Conservation (phyloP, 169 alveolate genomes). For the Eimeria sp. region DNA sequence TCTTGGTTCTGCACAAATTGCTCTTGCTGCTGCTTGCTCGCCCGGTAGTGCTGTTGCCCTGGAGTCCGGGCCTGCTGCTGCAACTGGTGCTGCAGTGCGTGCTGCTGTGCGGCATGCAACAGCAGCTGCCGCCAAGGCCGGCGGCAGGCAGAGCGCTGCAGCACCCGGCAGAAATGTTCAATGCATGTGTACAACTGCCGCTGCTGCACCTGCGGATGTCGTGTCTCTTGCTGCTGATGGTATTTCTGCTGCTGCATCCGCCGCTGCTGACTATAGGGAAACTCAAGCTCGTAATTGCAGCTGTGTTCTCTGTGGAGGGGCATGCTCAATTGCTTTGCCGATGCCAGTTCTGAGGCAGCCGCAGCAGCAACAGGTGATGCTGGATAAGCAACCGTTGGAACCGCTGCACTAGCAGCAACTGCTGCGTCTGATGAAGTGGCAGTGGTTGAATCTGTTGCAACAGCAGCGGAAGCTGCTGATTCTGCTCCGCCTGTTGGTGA, state of each 20-base stretch:
- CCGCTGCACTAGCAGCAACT: background rate
- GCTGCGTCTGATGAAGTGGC: constrained; percentile 20
- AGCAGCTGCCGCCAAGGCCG: constrained; percentile 51
- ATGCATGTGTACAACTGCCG: constrained; percentile 36
- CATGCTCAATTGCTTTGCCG: background rate
- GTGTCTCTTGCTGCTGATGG: background rate
- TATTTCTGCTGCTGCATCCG: background rate
- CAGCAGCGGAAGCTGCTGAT: constrained; percentile 1
- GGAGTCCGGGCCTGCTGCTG: constrained; percentile 11
- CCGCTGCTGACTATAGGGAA: background rate
- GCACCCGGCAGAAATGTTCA: constrained; percentile 12
- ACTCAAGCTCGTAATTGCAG: background rate
- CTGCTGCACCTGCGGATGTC: constrained; percentile 55
- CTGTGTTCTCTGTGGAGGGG: background rate
- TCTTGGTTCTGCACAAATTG: background rate
- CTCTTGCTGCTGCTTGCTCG: background rate
- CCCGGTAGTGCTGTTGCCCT: background rate
- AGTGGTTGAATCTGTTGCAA: background rate
- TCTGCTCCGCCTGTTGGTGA: background rate
- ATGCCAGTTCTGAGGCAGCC: background rate
- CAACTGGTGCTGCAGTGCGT: constrained; percentile 14
- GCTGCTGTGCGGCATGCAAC: constrained; percentile 67
- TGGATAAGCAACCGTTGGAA: background rate
- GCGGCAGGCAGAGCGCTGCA: constrained; percentile 49
- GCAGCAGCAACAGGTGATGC: constrained; percentile 12